Conservation (phyloP, 108 stramenopile genomes). For the Pseudonitzschia multistriata region DNA sequence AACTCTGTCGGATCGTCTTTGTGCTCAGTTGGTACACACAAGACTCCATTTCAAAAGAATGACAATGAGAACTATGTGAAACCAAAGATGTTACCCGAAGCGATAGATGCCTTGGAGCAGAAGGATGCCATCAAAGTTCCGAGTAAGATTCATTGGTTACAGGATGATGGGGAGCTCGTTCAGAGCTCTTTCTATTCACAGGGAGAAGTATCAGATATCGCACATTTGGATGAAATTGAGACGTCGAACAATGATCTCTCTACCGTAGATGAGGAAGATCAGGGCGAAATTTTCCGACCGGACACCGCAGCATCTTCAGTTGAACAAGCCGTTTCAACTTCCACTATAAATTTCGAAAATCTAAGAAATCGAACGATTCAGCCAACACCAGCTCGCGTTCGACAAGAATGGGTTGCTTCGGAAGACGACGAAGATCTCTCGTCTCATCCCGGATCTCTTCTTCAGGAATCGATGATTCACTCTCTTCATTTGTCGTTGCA, state of each 20-base stretch:
- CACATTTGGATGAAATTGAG: background rate
- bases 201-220: background rate
- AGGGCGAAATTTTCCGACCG: background rate
- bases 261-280: background rate
- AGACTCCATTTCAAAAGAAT: background rate
- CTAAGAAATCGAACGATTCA: background rate
- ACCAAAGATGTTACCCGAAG: background rate
- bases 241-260: background rate
- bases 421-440: conserved; percentile 11
- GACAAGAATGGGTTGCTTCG: conserved; percentile 18
- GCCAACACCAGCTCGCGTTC: conserved; percentile 25
- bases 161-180: conserved; percentile 14
- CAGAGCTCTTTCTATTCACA: conserved; percentile 14
- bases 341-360: background rate
- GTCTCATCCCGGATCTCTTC: conserved; percentile 17
- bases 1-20: background rate
- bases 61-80: background rate
- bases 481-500: conserved; percentile 9
- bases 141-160: conserved; percentile 5
- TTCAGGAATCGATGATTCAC: conserved; percentile 28
- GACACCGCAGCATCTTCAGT: background rate
- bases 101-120: background rate
- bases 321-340: conserved; percentile 18
- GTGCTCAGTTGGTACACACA: background rate
- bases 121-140: background rate